Evolutionary conservation across 176 grass and related monocot genomes (phyloP).

Genomic region (Triticum turgidum): DNA sequence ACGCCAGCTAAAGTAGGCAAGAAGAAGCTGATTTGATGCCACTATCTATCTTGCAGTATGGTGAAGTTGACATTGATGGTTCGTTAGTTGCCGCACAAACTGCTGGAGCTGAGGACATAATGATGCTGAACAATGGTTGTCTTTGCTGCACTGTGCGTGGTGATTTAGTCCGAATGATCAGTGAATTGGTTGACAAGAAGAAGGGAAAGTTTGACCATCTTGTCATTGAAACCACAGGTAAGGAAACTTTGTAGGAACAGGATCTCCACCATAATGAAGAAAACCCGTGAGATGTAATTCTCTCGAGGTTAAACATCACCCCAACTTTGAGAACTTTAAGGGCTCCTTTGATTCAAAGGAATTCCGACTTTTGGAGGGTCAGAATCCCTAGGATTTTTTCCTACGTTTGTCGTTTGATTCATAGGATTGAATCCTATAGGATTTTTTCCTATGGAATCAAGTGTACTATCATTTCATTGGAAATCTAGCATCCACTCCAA

Average conservation of each 20-base stretch:
- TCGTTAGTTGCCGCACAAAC: constrained; percentile 91
- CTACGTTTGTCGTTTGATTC: too few species aligned
- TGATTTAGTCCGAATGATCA: constrained; percentile 96
- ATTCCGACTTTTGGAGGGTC: too few species aligned
- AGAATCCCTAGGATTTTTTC: too few species aligned
- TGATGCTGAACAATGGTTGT: constrained; percentile 98
- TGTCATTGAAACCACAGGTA: constrained; percentile 96
- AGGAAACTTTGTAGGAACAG: background rate
- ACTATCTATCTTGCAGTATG: constrained; percentile 63
- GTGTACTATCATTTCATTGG: too few species aligned
- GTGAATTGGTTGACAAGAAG: constrained; percentile 91
- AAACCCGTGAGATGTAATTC: background rate
- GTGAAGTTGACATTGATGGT: constrained; percentile 94
- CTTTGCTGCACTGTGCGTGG: constrained; percentile 98
- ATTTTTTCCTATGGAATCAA: too few species aligned
- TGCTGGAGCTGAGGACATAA: constrained; percentile 86
- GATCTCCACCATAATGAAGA: background rate
- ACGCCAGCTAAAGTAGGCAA: background rate
- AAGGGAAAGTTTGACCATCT: constrained; percentile 96
- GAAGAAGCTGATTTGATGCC: background rate
- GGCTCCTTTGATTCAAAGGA: too few species aligned
- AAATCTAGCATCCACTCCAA: too few species aligned
- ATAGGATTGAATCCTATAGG: too few species aligned
- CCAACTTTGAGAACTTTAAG: background rate
- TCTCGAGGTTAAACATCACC: background rate